Conservation (phyloP, 305 asterid genomes). For the Solanum hybrid region DNA sequence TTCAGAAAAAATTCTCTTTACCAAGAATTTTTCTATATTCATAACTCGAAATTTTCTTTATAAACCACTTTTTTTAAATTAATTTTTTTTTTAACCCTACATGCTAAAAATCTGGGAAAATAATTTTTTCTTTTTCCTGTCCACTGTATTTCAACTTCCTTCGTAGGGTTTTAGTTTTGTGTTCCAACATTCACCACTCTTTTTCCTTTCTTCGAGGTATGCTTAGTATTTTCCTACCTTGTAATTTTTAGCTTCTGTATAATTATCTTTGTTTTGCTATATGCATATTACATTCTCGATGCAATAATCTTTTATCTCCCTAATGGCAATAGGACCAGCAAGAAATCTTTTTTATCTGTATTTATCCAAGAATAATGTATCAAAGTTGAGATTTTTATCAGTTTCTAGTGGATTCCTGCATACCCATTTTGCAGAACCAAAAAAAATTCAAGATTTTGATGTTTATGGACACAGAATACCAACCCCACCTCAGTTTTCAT, state of each 20-base stretch:
- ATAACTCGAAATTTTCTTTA: neutral
- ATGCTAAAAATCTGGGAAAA: neutral
- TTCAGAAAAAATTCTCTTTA: too few species aligned
- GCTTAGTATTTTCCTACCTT: neutral
- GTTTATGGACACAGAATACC: slow-evolving; percentile 8
- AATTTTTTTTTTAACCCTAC: neutral
- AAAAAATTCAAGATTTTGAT: slow-evolving; percentile 15
- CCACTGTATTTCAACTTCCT: neutral
- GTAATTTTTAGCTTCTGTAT: neutral
- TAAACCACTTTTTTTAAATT: neutral
- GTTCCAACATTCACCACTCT: neutral
- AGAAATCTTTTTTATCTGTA: slow-evolving; percentile 33
- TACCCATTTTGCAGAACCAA: slow-evolving; percentile 11
- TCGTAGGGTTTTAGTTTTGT: slow-evolving; percentile 1
- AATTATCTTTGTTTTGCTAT: neutral
- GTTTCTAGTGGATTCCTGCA: slow-evolving; percentile 23
- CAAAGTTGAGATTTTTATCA: slow-evolving; percentile 20
- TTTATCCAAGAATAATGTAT: slow-evolving; percentile 22
- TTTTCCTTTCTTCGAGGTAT: neutral
- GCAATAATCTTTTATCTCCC: neutral
- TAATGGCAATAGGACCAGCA: slow-evolving; percentile 48
- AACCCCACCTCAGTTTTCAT: slow-evolving; percentile 10
- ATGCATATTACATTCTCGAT: neutral
- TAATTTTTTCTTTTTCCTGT: neutral
- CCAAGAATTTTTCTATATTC: too few species aligned